Percentiles rank a stretch among this genome's conserved stretches.
These are phyloP conservation scores for Podospora pseudopauciseta DNA, from an alignment of 495 filamentous ascomycete species.

Conservation along the genomic window DNA sequence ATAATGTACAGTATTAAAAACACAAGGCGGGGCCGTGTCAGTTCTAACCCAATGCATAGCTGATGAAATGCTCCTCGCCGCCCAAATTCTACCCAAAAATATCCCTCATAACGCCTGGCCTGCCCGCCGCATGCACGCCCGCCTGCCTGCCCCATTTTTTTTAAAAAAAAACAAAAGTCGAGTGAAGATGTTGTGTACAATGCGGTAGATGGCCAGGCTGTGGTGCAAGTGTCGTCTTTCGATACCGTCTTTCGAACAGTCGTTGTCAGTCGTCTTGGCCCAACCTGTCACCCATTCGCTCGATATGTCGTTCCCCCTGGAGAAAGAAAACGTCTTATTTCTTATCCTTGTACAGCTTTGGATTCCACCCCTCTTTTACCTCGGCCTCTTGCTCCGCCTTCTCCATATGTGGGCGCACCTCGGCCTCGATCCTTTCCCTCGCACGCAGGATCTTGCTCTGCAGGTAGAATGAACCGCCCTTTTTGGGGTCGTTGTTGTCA, in stretches of 20 bases:
- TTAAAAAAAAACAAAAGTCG: conserved; percentile 3
- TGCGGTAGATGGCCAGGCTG: background rate
- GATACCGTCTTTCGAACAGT: background rate
- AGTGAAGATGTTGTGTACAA: conserved; percentile 15
- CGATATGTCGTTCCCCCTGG: background rate
- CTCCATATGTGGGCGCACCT: conserved; percentile 55
- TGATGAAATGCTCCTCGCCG: conserved; percentile 1
- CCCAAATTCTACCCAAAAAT: background rate
- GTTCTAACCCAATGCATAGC: background rate
- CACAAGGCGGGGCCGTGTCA: background rate
- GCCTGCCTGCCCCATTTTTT: background rate
- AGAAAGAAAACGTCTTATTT: conserved; percentile 33
- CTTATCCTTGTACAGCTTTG: conserved; percentile 90
- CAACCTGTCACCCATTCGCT: background rate
- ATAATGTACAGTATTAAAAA: conserved; percentile 3
- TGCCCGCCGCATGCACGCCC: background rate
- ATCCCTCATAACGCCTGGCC: background rate
- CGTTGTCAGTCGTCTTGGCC: background rate
- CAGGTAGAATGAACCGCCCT: conserved; percentile 95
- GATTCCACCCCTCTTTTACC: conserved; percentile 80
- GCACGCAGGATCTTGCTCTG: conserved; percentile 95
- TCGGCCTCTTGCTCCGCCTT: conserved; percentile 58
- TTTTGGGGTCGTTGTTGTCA: conserved; percentile 87
- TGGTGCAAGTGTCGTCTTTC: background rate
- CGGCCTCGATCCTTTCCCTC: conserved; percentile 85